Evolutionary conservation across 1,139 yeast species (phyloP).

Genomic region (Casaregolazyma suthepensis): DNA sequence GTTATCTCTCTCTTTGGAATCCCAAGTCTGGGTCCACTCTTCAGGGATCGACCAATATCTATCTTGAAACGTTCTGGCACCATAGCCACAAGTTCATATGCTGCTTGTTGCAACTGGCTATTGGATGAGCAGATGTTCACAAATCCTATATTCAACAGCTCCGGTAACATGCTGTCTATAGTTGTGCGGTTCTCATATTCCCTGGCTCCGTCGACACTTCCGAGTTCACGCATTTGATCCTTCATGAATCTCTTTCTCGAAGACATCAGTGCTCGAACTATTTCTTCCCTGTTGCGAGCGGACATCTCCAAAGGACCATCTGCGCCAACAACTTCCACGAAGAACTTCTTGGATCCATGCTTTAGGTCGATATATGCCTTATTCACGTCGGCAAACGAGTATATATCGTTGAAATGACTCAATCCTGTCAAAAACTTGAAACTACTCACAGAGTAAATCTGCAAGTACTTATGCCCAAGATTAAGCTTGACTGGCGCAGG

Average conservation of each 20-base stretch:
- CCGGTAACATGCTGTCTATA: conserved; percentile 24
- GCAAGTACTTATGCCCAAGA: conserved; percentile 66
- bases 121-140: conserved; percentile 60
- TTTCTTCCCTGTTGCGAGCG: conserved; percentile 20
- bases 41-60: conserved; percentile 53
- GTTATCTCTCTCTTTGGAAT: conserved; percentile 67
- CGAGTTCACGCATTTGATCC: conserved; percentile 9
- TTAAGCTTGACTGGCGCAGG: conserved; percentile 49
- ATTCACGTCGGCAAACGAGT: conserved; percentile 34
- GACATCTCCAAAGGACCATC: conserved; percentile 15
- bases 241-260: conserved; percentile 21
- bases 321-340: conserved; percentile 41
- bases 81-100: conserved; percentile 61
- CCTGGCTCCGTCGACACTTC: neutral
- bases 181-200: neutral
- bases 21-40: conserved; percentile 56
- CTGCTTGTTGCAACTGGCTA: conserved; percentile 55
- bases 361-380: conserved; percentile 39
- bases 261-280: conserved; percentile 24
- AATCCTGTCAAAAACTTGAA: conserved; percentile 41
- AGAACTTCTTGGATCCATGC: conserved; percentile 33
- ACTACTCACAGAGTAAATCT: conserved; percentile 44
- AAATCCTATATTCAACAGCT: conserved; percentile 55
- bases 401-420: conserved; percentile 24
- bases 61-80: conserved; percentile 55